These are phyloP conservation scores for Odonthalia washingtoniensis DNA, from an alignment of 31 red algal species.

Conservation along the genomic window DNA sequence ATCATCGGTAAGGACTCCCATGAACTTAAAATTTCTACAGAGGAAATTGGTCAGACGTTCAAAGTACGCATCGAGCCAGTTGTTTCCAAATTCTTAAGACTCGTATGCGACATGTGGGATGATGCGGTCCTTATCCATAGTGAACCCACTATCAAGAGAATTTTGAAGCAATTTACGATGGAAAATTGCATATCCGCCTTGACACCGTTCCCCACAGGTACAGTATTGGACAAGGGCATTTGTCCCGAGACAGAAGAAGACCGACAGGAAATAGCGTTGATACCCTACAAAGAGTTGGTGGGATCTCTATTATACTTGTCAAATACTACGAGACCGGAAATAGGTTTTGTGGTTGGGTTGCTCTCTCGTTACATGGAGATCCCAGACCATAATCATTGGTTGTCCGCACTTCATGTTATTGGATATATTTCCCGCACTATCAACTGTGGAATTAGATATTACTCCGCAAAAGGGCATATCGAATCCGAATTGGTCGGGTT, in stretches of 20 bases:
- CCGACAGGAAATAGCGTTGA: not conserved
- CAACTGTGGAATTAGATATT: no score
- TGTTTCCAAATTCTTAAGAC: conserved; percentile 46
- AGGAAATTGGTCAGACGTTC: conserved; percentile 12
- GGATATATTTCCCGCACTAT: no score
- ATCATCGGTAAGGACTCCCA: not conserved
- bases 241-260: not conserved
- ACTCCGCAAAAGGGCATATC: not conserved
- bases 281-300: conserved; percentile 24
- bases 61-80: conserved; percentile 2
- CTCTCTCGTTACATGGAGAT: conserved; percentile 31
- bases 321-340: conserved; percentile 55
- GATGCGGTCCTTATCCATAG: conserved; percentile 3
- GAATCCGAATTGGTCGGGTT: not conserved
- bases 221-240: not conserved
- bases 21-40: not conserved
- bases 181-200: not conserved
- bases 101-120: not conserved
- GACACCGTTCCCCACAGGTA: conserved; percentile 14
- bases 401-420: no score
- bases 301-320: conserved; percentile 37
- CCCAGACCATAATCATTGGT: no score
- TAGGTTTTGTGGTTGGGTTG: conserved; percentile 23
- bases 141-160: not conserved
- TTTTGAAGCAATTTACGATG: conserved; percentile 42